phyloP scores from a whole-genome alignment of 1,139 yeast species.

The Lodderomyces metapsilosis region DNA sequence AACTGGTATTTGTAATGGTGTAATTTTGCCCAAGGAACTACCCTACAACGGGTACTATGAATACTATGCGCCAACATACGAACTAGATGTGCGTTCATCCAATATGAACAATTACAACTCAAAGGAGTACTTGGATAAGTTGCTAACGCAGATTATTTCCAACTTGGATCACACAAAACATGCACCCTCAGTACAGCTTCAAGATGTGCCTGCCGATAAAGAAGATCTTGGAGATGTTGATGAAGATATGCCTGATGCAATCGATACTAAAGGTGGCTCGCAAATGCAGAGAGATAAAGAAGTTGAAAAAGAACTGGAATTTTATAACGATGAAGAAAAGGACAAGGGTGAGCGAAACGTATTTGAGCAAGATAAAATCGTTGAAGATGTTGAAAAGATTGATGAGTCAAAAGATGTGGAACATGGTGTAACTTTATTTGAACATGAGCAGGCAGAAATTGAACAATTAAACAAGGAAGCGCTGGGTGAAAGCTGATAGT shows the following conservation, averaged over 20 bases:
- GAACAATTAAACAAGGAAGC: slow-evolving; percentile 29
- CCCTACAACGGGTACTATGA: slow-evolving; percentile 97
- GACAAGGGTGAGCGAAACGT: slow-evolving; percentile 44
- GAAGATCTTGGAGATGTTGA: slow-evolving; percentile 81
- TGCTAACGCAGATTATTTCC: slow-evolving; percentile 70
- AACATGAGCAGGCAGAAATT: slow-evolving; percentile 38
- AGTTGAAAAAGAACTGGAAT: slow-evolving; percentile 65
- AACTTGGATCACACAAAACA: slow-evolving; percentile 86
- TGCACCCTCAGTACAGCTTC: slow-evolving; percentile 96
- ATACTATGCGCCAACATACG: slow-evolving; percentile 95
- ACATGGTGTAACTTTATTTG: slow-evolving; percentile 22
- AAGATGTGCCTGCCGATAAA: slow-evolving; percentile 79
- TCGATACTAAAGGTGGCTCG: slow-evolving; percentile 90
- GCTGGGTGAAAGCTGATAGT: not conserved
- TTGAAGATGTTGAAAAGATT: slow-evolving; percentile 6
- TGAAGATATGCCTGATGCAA: slow-evolving; percentile 70
- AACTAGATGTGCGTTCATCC: slow-evolving; percentile 88
- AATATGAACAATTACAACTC: slow-evolving; percentile 97
- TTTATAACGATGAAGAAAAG: slow-evolving; percentile 61
- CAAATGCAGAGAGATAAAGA: slow-evolving; percentile 76
- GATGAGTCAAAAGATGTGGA: not conserved
- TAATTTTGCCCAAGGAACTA: slow-evolving; percentile 73
- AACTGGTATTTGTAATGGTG: slow-evolving; percentile 84
- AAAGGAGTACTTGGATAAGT: slow-evolving; percentile 86
- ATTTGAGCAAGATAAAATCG: slow-evolving; percentile 7